Conservation (phyloP, 441 rosid genomes). For the Biscutella laevigata region DNA sequence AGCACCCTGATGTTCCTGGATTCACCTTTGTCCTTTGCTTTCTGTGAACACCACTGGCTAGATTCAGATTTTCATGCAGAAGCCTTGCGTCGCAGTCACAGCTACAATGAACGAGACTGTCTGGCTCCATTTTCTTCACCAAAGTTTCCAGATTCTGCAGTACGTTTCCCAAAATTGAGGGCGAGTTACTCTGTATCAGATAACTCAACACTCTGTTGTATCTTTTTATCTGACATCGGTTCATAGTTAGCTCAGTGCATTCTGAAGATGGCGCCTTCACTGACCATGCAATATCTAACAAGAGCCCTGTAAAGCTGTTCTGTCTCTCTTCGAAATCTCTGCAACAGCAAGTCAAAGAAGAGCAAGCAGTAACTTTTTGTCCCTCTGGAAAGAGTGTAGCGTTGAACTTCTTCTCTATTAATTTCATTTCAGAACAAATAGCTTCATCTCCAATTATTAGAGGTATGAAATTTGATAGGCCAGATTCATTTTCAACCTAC, state of each 20-base stretch:
- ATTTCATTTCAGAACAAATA: constrained; percentile 64
- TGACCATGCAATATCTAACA: constrained; percentile 82
- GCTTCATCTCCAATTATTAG: constrained; percentile 60
- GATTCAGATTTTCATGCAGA: constrained; percentile 38
- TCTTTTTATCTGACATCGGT: constrained; percentile 63
- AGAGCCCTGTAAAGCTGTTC: constrained; percentile 44
- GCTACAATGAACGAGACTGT: constrained; percentile 24
- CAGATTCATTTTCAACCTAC: constrained; percentile 88
- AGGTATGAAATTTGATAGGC: constrained; percentile 88
- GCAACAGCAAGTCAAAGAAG: constrained; percentile 31
- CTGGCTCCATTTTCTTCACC: constrained; percentile 30
- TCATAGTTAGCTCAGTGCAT: constrained; percentile 29
- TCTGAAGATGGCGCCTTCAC: constrained; percentile 55
- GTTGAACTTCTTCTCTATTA: constrained; percentile 48
- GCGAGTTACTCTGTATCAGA: constrained; percentile 47
- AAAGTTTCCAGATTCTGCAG: constrained; percentile 42
- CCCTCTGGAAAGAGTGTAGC: constrained; percentile 27
- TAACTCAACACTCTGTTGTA: constrained; percentile 47
- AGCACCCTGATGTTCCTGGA: constrained; percentile 25
- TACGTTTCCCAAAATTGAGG: constrained; percentile 46
- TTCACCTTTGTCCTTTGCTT: constrained; percentile 23
- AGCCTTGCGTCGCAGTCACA: constrained; percentile 36
- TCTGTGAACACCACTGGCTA: constrained; percentile 26
- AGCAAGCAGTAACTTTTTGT: constrained; percentile 23
- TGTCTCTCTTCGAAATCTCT: constrained; percentile 37